Evolutionary conservation across 108 stramenopile species (phyloP).

Genomic region (Fistulifera pelliculosa): DNA sequence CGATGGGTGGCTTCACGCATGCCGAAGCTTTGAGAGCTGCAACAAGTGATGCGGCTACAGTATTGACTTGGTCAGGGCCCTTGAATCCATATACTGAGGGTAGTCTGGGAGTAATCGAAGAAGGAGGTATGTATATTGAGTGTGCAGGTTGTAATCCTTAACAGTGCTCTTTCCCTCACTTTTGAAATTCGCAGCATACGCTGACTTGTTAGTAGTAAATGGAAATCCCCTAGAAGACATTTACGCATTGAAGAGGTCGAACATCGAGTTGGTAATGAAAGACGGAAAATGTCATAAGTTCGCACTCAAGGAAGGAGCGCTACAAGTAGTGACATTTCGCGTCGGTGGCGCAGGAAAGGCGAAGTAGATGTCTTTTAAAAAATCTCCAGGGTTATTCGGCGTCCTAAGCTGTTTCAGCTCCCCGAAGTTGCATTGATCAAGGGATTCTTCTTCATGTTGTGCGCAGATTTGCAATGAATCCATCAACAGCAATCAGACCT

Average conservation of each 20-base stretch:
- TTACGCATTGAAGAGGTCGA: background rate
- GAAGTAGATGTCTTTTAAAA: no score
- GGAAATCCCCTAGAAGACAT: constrained; percentile 1
- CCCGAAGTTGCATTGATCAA: no score
- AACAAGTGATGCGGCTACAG: background rate
- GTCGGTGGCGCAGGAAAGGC: no score
- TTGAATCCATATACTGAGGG: constrained; percentile 1
- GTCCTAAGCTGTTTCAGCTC: no score
- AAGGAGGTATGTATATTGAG: background rate
- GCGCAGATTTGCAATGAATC: no score
- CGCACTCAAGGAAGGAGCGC: background rate
- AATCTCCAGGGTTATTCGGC: no score
- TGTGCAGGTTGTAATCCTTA: no score
- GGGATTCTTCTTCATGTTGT: no score
- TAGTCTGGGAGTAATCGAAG: constrained; percentile 1
- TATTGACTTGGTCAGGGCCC: background rate
- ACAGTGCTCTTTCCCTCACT: no score
- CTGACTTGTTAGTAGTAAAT: background rate
- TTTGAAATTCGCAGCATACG: background rate
- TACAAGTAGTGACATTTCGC: constrained; percentile 1
- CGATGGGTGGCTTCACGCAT: background rate
- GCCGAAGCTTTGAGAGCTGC: background rate
- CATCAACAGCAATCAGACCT: no score
- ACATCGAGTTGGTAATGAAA: background rate
- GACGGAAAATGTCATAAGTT: constrained; percentile 1